Conservation (phyloP, 768 basidiomycete species). For the Hypholoma fasciculare region DNA sequence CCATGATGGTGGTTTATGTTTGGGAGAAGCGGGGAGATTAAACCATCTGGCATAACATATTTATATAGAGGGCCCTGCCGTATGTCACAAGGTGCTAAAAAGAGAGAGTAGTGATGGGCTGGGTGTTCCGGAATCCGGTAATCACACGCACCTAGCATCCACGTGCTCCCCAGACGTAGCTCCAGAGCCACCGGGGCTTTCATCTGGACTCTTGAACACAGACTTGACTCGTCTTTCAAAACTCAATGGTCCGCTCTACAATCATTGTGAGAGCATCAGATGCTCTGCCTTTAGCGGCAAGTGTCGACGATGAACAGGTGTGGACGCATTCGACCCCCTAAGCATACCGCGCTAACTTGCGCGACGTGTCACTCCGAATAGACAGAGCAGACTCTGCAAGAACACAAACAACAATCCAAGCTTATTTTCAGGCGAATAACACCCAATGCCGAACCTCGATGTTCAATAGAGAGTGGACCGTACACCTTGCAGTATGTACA, state of each 20-base stretch:
- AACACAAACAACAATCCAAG: slow-evolving; percentile 98
- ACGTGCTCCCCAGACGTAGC: slow-evolving; percentile 5
- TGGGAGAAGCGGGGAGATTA: slow-evolving; percentile 4
- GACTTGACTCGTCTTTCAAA: background rate
- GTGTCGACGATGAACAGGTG: slow-evolving; percentile 97
- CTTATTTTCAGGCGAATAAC: slow-evolving; percentile 94
- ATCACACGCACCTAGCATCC: slow-evolving; percentile 4
- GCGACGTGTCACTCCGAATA: slow-evolving; percentile 37
- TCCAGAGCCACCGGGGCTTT: slow-evolving; percentile 4
- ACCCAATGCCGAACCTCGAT: slow-evolving; percentile 91
- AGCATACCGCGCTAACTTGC: slow-evolving; percentile 15
- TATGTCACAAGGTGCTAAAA: slow-evolving; percentile 13
- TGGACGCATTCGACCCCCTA: slow-evolving; percentile 15
- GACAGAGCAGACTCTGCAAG: slow-evolving; percentile 93
- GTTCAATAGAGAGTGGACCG: slow-evolving; percentile 93
- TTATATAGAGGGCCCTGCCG: slow-evolving; percentile 2
- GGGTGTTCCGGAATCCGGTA: background rate
- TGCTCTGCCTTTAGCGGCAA: slow-evolving; percentile 89
- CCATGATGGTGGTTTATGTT: slow-evolving; percentile 31
- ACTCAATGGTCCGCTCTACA: slow-evolving; percentile 80
- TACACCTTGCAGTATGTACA: slow-evolving; percentile 91
- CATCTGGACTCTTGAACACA: background rate
- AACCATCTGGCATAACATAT: slow-evolving; percentile 6
- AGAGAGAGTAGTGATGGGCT: slow-evolving; percentile 3
- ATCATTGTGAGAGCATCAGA: slow-evolving; percentile 84